These are phyloP conservation scores for Globisporangium polare DNA, from an alignment of 352 stramenopile genomes.

Conservation along the genomic window DNA sequence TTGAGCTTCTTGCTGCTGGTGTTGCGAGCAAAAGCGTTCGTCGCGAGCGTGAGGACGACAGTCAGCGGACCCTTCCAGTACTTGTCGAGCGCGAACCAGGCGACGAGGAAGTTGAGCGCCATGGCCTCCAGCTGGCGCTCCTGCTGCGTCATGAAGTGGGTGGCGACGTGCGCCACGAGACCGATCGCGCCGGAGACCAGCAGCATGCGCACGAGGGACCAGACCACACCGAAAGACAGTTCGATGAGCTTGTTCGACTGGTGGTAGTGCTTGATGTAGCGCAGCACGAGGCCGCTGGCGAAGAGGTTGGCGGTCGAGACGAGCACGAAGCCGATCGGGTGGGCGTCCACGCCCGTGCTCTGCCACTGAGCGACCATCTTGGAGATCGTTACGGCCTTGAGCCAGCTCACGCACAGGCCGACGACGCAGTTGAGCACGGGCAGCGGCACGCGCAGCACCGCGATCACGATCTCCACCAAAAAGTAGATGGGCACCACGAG, in stretches of 20 bases:
- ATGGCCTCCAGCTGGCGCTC: constrained; percentile 47
- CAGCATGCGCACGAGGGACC: constrained; percentile 44
- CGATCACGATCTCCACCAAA: constrained; percentile 35
- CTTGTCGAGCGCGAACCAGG: constrained; percentile 70
- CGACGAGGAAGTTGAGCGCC: constrained; percentile 56
- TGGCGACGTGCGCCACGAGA: constrained; percentile 52
- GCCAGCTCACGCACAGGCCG: constrained; percentile 61
- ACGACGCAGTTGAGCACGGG: constrained; percentile 43
- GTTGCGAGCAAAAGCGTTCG: constrained; percentile 9
- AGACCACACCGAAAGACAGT: constrained; percentile 32
- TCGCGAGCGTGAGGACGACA: constrained; percentile 25
- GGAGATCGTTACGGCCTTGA: constrained; percentile 68
- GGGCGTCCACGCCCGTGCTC: constrained; percentile 31
- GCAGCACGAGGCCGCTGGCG: constrained; percentile 53
- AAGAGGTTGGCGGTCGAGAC: constrained; percentile 71
- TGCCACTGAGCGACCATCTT: constrained; percentile 63
- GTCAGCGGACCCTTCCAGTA: constrained; percentile 58
- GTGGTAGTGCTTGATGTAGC: constrained; percentile 50
- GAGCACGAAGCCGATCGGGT: constrained; percentile 55
- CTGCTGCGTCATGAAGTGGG: constrained; percentile 45
- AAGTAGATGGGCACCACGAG: constrained; percentile 62
- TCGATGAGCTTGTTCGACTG: constrained; percentile 29
- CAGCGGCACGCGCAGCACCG: constrained; percentile 35
- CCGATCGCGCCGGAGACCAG: constrained; percentile 37
- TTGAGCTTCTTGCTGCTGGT: constrained; percentile 20